Percentiles rank a stretch among this genome's conserved stretches.
Evolutionary conservation across 2,329 filamentous ascomycete species (phyloP).

Genomic region (Phaeosphaeriaceae sp.): DNA sequence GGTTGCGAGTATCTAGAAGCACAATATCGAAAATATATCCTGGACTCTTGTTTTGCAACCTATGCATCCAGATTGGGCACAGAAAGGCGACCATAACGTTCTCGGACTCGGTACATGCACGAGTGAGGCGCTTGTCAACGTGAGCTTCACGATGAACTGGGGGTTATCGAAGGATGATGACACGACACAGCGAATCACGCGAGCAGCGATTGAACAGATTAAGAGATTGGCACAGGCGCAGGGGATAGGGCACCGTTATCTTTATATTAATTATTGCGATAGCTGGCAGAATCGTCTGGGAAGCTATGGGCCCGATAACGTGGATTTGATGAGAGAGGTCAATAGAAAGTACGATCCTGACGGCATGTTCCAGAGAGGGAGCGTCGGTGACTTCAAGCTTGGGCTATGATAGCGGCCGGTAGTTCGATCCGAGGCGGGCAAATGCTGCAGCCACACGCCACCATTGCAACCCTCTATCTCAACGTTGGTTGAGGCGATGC

Average conservation of each 20-base stretch:
- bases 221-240: slow-evolving; percentile 32
- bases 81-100: slow-evolving; percentile 18
- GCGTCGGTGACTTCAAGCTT: slow-evolving; percentile 46
- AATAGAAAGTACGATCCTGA: slow-evolving; percentile 45
- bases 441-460: slow-evolving; percentile 8
- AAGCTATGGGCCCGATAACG: slow-evolving; percentile 37
- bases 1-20: slow-evolving; percentile 28
- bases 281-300: slow-evolving; percentile 47
- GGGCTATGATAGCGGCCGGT: slow-evolving; percentile 6
- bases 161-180: slow-evolving; percentile 33
- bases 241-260: slow-evolving; percentile 24
- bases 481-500: slow-evolving; percentile 1
- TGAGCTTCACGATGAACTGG: slow-evolving; percentile 47
- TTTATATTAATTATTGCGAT: slow-evolving; percentile 47
- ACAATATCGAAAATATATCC: slow-evolving; percentile 32
- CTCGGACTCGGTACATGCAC: slow-evolving; percentile 16
- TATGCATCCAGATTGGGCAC: slow-evolving; percentile 19
- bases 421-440: slow-evolving; percentile 5
- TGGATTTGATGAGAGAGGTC: slow-evolving; percentile 32
- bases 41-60: slow-evolving; percentile 42
- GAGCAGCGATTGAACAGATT: slow-evolving; percentile 39
- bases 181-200: slow-evolving; percentile 30
- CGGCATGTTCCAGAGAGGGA: slow-evolving; percentile 45
- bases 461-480: slow-evolving; percentile 7
- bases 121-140: slow-evolving; percentile 38